These are phyloP conservation scores for Pachyrhizus erosus DNA, from an alignment of 306 rosid species.

Conservation along the genomic window DNA sequence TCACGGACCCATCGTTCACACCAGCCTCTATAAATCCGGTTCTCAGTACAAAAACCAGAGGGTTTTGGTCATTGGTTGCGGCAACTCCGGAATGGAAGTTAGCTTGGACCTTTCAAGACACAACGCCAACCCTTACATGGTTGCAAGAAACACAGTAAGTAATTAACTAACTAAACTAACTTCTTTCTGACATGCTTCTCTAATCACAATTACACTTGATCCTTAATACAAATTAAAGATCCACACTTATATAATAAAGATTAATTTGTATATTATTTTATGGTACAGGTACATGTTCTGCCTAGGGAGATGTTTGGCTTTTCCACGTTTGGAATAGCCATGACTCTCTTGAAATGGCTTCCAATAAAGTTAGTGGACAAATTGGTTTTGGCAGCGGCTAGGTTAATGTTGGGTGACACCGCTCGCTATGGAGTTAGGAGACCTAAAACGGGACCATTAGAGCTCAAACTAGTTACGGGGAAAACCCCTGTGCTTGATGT, in stretches of 20 bases:
- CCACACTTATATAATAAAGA: too few species aligned
- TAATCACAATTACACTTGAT: too few species aligned
- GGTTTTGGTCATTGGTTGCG: conserved; percentile 83
- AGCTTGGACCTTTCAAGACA: conserved; percentile 81
- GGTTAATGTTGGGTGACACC: conserved; percentile 63
- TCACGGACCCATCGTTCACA: conserved; percentile 54
- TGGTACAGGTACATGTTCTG: conserved; percentile 72
- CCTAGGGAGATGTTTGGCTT: conserved; percentile 82
- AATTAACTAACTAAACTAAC: too few species aligned
- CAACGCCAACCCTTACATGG: conserved; percentile 74
- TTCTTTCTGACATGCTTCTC: too few species aligned
- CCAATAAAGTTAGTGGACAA: conserved; percentile 70
- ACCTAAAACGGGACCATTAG: conserved; percentile 85
- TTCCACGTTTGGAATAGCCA: conserved; percentile 77
- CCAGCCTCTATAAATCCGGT: conserved; percentile 68
- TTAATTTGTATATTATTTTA: too few species aligned
- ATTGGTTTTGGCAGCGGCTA: conserved; percentile 52
- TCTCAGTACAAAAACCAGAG: conserved; percentile 52
- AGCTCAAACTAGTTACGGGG: conserved; percentile 76
- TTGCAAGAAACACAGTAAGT: conserved; percentile 75
- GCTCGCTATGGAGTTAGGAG: conserved; percentile 69
- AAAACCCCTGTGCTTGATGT: conserved; percentile 88
- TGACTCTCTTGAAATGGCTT: conserved; percentile 70
- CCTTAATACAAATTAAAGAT: too few species aligned
- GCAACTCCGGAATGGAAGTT: conserved; percentile 95